These are phyloP conservation scores for Coleophoma cylindrospora DNA, from an alignment of 2,329 filamentous ascomycete genomes.

Conservation along the genomic window DNA sequence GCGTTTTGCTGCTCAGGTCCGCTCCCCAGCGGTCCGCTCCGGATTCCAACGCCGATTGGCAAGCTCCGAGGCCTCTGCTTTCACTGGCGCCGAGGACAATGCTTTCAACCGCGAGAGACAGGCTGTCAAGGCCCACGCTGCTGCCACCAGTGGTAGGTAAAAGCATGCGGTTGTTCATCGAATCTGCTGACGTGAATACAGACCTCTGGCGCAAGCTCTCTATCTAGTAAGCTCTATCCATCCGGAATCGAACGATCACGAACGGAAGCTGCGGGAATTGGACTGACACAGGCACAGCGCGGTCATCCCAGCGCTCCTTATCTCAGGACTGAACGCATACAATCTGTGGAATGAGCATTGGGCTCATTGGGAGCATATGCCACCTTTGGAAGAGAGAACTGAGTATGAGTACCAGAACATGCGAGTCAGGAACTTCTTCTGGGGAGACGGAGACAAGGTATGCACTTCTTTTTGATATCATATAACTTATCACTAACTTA, in stretches of 20 bases:
- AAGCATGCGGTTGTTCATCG: not conserved
- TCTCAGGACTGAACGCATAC: slow-evolving; percentile 78
- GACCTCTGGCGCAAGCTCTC: slow-evolving; percentile 95
- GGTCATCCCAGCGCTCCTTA: slow-evolving; percentile 66
- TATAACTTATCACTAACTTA: slow-evolving; percentile 8
- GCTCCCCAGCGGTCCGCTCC: slow-evolving; percentile 47
- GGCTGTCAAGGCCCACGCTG: slow-evolving; percentile 87
- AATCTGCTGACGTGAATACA: slow-evolving; percentile 38
- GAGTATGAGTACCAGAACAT: slow-evolving; percentile 99
- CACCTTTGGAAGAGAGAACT: slow-evolving; percentile 81
- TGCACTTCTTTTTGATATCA: slow-evolving; percentile 20
- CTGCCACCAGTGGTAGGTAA: slow-evolving; percentile 71
- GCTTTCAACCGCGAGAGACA: slow-evolving; percentile 89
- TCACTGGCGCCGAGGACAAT: slow-evolving; percentile 69
- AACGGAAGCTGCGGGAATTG: slow-evolving; percentile 2
- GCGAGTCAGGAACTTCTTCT: slow-evolving; percentile 90
- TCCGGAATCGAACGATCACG: not conserved
- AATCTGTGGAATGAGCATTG: slow-evolving; percentile 93
- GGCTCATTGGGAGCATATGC: slow-evolving; percentile 87
- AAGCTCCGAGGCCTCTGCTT: slow-evolving; percentile 50
- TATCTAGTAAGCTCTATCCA: slow-evolving; percentile 69
- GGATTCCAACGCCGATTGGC: slow-evolving; percentile 67
- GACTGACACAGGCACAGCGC: slow-evolving; percentile 47
- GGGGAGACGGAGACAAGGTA: slow-evolving; percentile 95
- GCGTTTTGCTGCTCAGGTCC: slow-evolving; percentile 57